These are phyloP conservation scores for Dictyostelium purpureum DNA, from an alignment of 78 protist genomes.

Conservation along the genomic window DNA sequence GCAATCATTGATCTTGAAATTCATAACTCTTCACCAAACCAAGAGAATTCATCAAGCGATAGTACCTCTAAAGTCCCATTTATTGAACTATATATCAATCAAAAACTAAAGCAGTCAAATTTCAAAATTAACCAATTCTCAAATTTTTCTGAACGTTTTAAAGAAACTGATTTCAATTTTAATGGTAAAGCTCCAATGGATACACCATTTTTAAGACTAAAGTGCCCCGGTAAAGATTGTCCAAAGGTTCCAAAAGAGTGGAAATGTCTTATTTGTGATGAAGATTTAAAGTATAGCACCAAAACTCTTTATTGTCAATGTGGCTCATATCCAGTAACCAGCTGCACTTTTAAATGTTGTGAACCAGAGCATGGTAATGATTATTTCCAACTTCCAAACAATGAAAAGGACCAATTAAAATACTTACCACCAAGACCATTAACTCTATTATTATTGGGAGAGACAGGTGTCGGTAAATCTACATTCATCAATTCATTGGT, in stretches of 20 bases:
- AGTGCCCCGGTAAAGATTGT: background rate
- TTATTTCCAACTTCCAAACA: background rate
- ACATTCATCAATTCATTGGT: background rate
- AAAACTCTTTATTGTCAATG: background rate
- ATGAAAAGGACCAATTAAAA: background rate
- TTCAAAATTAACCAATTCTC: background rate
- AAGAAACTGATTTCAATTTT: background rate
- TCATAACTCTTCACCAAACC: background rate
- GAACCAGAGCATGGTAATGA: background rate
- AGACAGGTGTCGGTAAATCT: background rate
- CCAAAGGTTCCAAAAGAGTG: background rate
- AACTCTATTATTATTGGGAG: background rate
- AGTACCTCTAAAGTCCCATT: background rate
- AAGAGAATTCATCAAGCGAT: no score
- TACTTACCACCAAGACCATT: background rate
- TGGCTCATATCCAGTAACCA: background rate
- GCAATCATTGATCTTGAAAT: background rate
- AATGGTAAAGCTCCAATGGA: background rate
- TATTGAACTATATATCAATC: background rate
- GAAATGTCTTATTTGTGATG: background rate
- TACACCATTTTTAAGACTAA: background rate
- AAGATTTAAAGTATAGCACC: background rate
- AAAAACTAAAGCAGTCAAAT: background rate
- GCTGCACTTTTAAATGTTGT: background rate
- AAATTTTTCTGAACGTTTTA: background rate